These are phyloP conservation scores for Neonectria neomacrospora DNA, from an alignment of 2,329 filamentous ascomycete genomes.

Conservation along the genomic window DNA sequence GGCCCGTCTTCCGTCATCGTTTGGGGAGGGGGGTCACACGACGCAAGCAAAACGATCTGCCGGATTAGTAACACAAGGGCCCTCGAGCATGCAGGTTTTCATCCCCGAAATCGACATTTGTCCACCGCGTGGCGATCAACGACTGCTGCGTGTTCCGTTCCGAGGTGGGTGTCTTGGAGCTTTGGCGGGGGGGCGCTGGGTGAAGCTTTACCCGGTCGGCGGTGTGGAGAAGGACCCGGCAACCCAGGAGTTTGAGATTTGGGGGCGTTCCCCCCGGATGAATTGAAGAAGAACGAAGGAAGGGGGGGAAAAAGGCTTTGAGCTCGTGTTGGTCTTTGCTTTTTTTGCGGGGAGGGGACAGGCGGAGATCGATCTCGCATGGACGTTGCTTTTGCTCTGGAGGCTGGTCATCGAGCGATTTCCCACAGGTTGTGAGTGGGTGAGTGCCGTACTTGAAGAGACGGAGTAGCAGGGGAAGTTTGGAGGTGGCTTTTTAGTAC, in stretches of 20 bases:
- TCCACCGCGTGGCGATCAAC: neutral
- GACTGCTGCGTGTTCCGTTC: neutral
- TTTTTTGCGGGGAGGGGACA: constrained; percentile 17
- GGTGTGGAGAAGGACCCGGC: neutral
- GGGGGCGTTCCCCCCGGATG: constrained; percentile 22
- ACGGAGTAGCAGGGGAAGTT: neutral
- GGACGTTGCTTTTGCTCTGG: constrained; percentile 19
- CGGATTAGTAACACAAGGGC: constrained; percentile 9
- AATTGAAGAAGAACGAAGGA: neutral
- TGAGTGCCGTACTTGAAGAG: constrained; percentile 2
- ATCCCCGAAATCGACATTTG: constrained; percentile 14
- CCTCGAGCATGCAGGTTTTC: constrained; percentile 7
- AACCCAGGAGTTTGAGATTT: neutral
- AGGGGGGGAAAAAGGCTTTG: constrained; percentile 18
- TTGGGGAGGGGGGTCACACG: constrained; percentile 21
- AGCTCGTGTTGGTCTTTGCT: constrained; percentile 18
- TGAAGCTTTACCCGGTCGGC: constrained; percentile 18
- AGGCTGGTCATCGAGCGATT: neutral
- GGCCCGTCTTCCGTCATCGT: constrained; percentile 3
- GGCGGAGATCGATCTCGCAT: constrained; percentile 29
- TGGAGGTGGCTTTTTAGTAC: too few species aligned
- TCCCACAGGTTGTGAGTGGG: constrained; percentile 5
- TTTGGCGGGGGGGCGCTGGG: too few species aligned
- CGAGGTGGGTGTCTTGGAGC: neutral
- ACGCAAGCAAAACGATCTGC: constrained; percentile 13